phyloP scores from a whole-genome alignment of 306 rosid genomes.

The Fragaria ananassa region DNA sequence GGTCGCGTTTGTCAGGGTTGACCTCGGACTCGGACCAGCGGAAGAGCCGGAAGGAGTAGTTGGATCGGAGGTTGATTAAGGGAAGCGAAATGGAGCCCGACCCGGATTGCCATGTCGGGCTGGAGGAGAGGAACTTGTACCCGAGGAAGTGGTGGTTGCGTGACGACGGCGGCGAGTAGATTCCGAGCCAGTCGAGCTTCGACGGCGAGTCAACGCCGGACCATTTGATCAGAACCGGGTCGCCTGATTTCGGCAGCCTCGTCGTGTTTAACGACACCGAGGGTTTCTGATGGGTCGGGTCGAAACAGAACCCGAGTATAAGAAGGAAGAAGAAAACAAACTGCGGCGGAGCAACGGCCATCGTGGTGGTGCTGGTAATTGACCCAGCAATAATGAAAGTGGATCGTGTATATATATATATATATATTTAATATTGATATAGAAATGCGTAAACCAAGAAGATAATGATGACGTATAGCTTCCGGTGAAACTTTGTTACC shows the following conservation, averaged over 20 bases:
- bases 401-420: not conserved
- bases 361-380: not conserved
- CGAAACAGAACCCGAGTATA: not conserved
- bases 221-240: constrained; percentile 55
- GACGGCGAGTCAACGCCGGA: constrained; percentile 65
- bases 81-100: constrained; percentile 58
- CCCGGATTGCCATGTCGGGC: constrained; percentile 63
- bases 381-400: not conserved
- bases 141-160: constrained; percentile 62
- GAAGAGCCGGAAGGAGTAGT: constrained; percentile 79
- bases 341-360: not conserved
- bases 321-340: constrained; percentile 17
- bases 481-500: no score
- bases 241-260: constrained; percentile 51
- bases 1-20: constrained; percentile 54
- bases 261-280: constrained; percentile 43
- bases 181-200: constrained; percentile 71
- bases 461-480: not conserved
- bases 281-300: constrained; percentile 34
- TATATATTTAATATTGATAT: not conserved
- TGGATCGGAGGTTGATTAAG: constrained; percentile 68
- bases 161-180: constrained; percentile 73
- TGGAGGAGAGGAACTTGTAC: constrained; percentile 60
- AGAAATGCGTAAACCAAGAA: no score
- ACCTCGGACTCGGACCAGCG: constrained; percentile 66